phyloP scores from a whole-genome alignment of 2,329 filamentous ascomycete genomes.

The Pseudogymnoascus sp. region DNA sequence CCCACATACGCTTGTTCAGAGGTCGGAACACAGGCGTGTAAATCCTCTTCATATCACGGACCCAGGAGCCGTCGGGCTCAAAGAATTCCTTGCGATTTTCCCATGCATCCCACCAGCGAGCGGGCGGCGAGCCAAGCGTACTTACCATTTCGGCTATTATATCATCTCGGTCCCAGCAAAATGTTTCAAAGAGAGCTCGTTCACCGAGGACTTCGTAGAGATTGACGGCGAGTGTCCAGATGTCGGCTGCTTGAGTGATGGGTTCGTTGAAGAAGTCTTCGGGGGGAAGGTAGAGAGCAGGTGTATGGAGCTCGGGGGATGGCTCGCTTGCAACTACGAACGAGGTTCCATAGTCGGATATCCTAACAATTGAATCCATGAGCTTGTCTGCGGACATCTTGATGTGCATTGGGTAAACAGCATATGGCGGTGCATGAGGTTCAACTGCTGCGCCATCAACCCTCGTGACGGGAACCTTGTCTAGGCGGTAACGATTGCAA shows the following conservation, averaged over 20 bases:
- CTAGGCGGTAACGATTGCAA: neutral
- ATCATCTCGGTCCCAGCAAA: slow-evolving; percentile 11
- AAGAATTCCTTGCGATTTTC: slow-evolving; percentile 9
- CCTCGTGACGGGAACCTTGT: neutral
- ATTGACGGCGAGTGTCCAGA: slow-evolving; percentile 15
- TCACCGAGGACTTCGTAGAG: slow-evolving; percentile 13
- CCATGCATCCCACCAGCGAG: slow-evolving; percentile 16
- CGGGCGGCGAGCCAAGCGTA: slow-evolving; percentile 13
- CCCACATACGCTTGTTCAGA: neutral
- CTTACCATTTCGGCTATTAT: slow-evolving; percentile 10
- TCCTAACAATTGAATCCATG: neutral
- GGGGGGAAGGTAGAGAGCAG: neutral
- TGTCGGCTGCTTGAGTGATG: slow-evolving; percentile 12
- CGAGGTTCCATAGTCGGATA: neutral
- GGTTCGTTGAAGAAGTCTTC: slow-evolving; percentile 9
- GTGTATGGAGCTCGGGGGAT: neutral
- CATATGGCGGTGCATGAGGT: neutral
- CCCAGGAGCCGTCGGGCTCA: slow-evolving; percentile 9
- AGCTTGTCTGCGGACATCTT: slow-evolving; percentile 12
- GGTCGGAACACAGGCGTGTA: neutral
- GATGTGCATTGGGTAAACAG: neutral
- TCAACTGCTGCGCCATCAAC: neutral
- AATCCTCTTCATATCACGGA: neutral
- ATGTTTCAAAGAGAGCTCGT: slow-evolving; percentile 12
- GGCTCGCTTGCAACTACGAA: neutral